Evolutionary conservation across 2,329 filamentous ascomycete genomes (phyloP).

Genomic region (Trichoderma sp.): DNA sequence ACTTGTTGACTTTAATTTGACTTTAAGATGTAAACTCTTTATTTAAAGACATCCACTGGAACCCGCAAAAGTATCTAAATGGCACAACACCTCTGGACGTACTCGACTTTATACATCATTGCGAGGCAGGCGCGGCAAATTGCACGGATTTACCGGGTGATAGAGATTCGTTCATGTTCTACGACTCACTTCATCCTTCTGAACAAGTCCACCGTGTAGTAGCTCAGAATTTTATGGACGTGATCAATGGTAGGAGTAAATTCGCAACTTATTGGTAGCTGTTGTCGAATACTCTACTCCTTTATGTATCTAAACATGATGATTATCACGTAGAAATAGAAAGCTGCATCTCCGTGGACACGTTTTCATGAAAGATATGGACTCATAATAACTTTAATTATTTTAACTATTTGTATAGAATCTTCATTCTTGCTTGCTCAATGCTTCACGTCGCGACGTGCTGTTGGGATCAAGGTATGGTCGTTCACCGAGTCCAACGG

Average conservation of each 20-base stretch:
- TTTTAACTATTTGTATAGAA: background rate
- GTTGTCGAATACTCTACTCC: too few species aligned
- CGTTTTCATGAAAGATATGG: too few species aligned
- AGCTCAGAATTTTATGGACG: background rate
- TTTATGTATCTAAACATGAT: too few species aligned
- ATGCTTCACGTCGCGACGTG: slow-evolving; percentile 24
- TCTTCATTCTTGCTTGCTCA: slow-evolving; percentile 3
- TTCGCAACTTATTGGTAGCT: background rate
- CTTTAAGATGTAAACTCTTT: background rate
- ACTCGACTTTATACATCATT: background rate
- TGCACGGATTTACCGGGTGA: background rate
- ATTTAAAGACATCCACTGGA: background rate
- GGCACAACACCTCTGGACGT: background rate
- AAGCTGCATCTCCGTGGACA: too few species aligned
- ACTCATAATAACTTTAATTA: too few species aligned
- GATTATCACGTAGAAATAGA: too few species aligned
- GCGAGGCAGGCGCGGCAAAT: background rate
- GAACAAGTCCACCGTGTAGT: background rate
- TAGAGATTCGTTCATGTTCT: background rate
- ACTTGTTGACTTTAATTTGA: background rate
- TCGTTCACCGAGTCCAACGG: slow-evolving; percentile 52
- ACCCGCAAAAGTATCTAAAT: background rate
- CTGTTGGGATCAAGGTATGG: slow-evolving; percentile 52
- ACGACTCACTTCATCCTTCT: background rate
- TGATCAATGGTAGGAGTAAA: background rate